Evolutionary conservation across 2,329 filamentous ascomycete species (phyloP).

Genomic region (Fusarium drepaniforme): DNA sequence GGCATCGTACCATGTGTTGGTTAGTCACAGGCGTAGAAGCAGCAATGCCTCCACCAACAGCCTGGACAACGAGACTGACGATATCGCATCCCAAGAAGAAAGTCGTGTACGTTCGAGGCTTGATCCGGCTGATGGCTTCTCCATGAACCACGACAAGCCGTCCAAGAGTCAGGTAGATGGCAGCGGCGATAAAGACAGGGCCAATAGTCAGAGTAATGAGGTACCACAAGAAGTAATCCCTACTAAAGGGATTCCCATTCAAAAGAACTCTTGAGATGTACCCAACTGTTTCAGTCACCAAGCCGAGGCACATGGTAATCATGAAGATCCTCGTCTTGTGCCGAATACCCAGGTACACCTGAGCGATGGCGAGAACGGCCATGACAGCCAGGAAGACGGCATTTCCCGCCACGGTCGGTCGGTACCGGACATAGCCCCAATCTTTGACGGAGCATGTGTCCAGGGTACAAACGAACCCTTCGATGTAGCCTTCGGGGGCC

Average conservation of each 20-base stretch:
- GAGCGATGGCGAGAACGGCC: constrained; percentile 17
- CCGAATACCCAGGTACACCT: constrained; percentile 36
- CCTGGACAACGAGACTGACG: constrained; percentile 30
- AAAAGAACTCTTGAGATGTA: constrained; percentile 36
- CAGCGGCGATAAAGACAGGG: constrained; percentile 41
- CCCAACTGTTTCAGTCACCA: constrained; percentile 35
- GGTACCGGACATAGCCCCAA: constrained; percentile 33
- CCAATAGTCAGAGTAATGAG: constrained; percentile 41
- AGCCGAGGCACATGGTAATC: constrained; percentile 36
- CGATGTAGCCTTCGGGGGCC: constrained; percentile 26
- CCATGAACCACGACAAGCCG: constrained; percentile 39
- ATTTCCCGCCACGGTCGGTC: constrained; percentile 28
- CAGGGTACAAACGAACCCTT: constrained; percentile 30
- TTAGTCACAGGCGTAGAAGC: constrained; percentile 32
- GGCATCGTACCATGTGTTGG: constrained; percentile 9
- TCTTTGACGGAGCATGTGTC: constrained; percentile 32
- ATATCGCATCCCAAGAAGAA: constrained; percentile 35
- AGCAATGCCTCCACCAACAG: constrained; percentile 30
- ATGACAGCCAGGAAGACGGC: constrained; percentile 30
- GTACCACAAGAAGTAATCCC: constrained; percentile 33
- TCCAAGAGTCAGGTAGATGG: constrained; percentile 42
- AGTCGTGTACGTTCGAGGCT: constrained; percentile 24
- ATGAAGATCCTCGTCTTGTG: constrained; percentile 38
- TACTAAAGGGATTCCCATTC: constrained; percentile 31
- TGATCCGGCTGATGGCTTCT: constrained; percentile 19